Conservation (phyloP, 139 green algal genomes). For the Chlamydomonas incerta region DNA sequence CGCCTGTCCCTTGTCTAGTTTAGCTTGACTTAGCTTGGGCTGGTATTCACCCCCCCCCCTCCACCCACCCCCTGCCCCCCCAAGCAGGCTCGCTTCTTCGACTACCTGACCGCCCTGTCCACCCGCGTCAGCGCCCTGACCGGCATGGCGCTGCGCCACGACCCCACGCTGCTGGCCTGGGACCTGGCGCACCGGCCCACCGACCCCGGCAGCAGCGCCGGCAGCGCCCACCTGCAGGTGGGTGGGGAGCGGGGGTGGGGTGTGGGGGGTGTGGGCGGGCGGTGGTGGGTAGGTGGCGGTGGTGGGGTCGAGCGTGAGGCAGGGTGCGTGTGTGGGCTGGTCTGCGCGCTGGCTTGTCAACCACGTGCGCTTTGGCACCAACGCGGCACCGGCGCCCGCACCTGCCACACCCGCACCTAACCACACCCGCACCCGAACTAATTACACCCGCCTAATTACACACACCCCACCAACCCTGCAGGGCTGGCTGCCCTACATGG, state of each 20-base stretch:
- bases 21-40: background rate
- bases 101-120: slow-evolving; percentile 65
- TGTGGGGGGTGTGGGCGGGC: background rate
- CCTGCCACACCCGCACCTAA: no score
- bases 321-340: no score
- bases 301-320: no score
- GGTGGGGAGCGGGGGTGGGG: background rate
- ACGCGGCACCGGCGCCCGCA: no score
- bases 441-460: no score
- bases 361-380: no score
- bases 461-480: no score
- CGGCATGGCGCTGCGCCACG: slow-evolving; percentile 57
- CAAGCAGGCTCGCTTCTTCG: slow-evolving; percentile 60
- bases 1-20: no score
- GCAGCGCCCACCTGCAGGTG: slow-evolving; percentile 50
- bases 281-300: no score
- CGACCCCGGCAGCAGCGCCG: background rate
- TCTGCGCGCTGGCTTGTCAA: no score
- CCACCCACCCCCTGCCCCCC: background rate
- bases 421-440: no score
- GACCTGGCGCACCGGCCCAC: slow-evolving; percentile 48
- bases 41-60: background rate
- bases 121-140: slow-evolving; percentile 64
- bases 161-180: slow-evolving; percentile 75
- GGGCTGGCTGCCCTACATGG: slow-evolving; percentile 54